These are phyloP conservation scores for Arthroderma sp. DNA, from an alignment of 2,329 filamentous ascomycete genomes.

Conservation along the genomic window DNA sequence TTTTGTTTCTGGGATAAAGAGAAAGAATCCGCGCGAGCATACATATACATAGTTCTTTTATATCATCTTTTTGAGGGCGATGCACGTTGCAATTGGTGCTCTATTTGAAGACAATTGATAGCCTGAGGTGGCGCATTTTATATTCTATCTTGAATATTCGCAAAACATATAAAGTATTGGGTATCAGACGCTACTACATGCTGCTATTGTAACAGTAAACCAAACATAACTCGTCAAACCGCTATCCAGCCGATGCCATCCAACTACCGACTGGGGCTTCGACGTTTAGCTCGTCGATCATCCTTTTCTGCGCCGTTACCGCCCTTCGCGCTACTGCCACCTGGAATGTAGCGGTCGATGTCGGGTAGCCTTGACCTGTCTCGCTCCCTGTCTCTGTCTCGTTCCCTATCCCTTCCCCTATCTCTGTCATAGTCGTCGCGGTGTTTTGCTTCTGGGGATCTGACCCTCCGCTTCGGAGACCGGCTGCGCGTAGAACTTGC, in stretches of 20 bases:
- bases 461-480: slow-evolving; percentile 27
- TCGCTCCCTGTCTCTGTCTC: slow-evolving; percentile 17
- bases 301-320: slow-evolving; percentile 8
- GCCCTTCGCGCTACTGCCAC: slow-evolving; percentile 16
- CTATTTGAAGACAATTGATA: too few species aligned
- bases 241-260: too few species aligned
- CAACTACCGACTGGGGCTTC: slow-evolving; percentile 16
- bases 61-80: too few species aligned
- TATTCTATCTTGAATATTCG: too few species aligned
- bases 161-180: too few species aligned
- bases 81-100: too few species aligned
- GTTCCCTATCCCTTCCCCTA: slow-evolving; percentile 9
- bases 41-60: too few species aligned
- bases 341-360: slow-evolving; percentile 35
- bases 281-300: slow-evolving; percentile 11
- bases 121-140: too few species aligned
- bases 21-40: too few species aligned
- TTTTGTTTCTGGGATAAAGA: background rate
- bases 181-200: too few species aligned
- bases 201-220: too few species aligned
- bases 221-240: too few species aligned
- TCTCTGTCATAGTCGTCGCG: slow-evolving; percentile 13
- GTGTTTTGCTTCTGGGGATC: slow-evolving; percentile 18
- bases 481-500: slow-evolving; percentile 28
- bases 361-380: slow-evolving; percentile 22